Evolutionary conservation across 2,329 filamentous ascomycete species (phyloP).

Genomic region (Epicoccum nigrum): DNA sequence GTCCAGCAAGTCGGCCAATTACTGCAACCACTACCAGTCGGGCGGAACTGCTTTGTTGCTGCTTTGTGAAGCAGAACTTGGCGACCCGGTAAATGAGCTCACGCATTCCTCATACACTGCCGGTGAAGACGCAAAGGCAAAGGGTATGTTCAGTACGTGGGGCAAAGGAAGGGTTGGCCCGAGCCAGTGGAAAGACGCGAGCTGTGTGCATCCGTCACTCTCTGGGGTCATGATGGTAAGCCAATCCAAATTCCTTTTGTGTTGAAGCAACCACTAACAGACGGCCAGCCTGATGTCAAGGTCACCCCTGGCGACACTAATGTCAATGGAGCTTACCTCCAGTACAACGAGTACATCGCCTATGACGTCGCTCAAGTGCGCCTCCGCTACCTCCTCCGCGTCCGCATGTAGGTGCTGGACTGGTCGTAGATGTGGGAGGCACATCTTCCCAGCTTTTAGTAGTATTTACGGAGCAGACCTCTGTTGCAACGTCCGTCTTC

Average conservation of each 20-base stretch:
- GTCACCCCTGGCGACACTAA: constrained; percentile 57
- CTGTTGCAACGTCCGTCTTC: too few species aligned
- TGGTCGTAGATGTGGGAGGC: neutral
- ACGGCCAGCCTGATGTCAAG: constrained; percentile 32
- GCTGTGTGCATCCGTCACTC: constrained; percentile 67
- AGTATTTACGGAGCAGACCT: too few species aligned
- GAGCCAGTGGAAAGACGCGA: constrained; percentile 75
- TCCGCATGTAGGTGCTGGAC: constrained; percentile 44
- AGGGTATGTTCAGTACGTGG: constrained; percentile 70
- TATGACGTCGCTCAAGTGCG: constrained; percentile 74
- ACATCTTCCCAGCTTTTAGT: neutral
- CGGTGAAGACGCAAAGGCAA: constrained; percentile 64
- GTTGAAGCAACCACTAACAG: constrained; percentile 11
- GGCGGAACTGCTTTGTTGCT: constrained; percentile 75
- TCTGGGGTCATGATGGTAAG: constrained; percentile 73
- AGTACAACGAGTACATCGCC: constrained; percentile 76
- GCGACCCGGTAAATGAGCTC: constrained; percentile 73
- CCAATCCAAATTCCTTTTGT: neutral
- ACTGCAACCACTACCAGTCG: constrained; percentile 69
- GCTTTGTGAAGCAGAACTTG: constrained; percentile 84
- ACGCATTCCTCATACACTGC: constrained; percentile 65
- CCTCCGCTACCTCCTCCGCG: constrained; percentile 71
- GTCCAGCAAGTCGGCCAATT: constrained; percentile 77
- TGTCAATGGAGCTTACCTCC: constrained; percentile 55
- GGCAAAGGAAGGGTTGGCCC: constrained; percentile 72